Evolutionary conservation across 805 yeast genomes (phyloP), one percentile per base, ranked within the genome.

Genomic region (Lipomyces sp.): DNA sequence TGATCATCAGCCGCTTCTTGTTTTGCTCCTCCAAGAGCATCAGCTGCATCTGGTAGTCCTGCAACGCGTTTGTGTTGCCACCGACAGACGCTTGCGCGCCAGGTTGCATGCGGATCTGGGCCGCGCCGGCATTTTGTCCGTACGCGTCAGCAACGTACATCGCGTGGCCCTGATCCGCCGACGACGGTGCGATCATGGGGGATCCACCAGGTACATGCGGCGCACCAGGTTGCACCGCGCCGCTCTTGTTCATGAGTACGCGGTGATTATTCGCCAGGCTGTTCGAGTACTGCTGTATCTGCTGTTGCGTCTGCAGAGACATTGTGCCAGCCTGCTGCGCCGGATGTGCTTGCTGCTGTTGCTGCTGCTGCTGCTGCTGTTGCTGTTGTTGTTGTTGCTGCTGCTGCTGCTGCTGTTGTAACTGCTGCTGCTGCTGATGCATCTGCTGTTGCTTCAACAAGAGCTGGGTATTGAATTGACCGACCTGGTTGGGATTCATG

Each of bases 1-100:
- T 69, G n/a, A 63, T 67, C 59, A 65, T 50, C 33, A 84, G 70
- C 47, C 86, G 74, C 65, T 79, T 80, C 64, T 83, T 82, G 66
- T 84, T 86, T 64, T 85, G 90, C 57, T 79, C 79, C 61, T 86
- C 95, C 63, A 87, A 69, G 47, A 83, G 65, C 77, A 84, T 77
- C 58, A 86, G 70, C 66, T 86, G 91, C 73, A 80, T 81, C 65
- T 86, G 95, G 66, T 87, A 86, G 63, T 86, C 95, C 61, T 83
- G 86, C 35, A 86, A 70, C 1, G 91, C 90, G 58, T 67, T 67
- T 45, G 62, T 48, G 47, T 57, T 54, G 14, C 51, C 56, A 8
- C 63, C 51, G 11, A 45, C 55, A 14, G 50, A 29, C 28, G 41
- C 49, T 22, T 44, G 54, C 2, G 45, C 23, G 10, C 55, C 55